Evolutionary conservation across 441 rosid species (phyloP).

Genomic region (Aleurites moluccanus): DNA sequence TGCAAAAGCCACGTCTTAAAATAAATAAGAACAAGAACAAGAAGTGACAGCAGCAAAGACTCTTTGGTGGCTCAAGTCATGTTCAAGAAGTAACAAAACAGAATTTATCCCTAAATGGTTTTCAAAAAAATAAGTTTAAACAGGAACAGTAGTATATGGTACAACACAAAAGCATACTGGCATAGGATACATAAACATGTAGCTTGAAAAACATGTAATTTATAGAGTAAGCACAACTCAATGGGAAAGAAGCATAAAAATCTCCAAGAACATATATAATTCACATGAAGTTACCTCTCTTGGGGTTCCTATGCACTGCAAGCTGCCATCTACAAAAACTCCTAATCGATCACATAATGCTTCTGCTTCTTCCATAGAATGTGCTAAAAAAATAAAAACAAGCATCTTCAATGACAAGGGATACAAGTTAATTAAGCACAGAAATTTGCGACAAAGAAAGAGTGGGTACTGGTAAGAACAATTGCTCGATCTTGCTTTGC

Average conservation of each 20-base stretch:
- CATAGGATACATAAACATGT: neutral
- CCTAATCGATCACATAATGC: slow-evolving; percentile 81
- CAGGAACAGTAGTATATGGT: neutral
- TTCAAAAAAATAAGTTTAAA: too few relatives aligned
- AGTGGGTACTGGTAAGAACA: slow-evolving; percentile 76
- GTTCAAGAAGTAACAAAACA: neutral
- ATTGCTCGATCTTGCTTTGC: slow-evolving; percentile 83
- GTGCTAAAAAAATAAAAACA: slow-evolving; percentile 53
- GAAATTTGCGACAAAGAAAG: neutral
- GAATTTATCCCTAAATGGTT: neutral
- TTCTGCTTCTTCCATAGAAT: slow-evolving; percentile 99
- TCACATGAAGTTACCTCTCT: slow-evolving; percentile 54
- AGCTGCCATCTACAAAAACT: slow-evolving; percentile 76
- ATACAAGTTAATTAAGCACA: neutral
- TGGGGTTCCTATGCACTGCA: slow-evolving; percentile 81
- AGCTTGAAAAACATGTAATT: neutral
- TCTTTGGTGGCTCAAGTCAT: neutral
- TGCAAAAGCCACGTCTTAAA: neutral
- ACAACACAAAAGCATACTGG: neutral
- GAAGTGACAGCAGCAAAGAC: neutral
- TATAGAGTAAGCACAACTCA: neutral
- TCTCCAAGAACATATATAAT: neutral
- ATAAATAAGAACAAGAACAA: neutral
- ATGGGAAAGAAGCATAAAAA: neutral
- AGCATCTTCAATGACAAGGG: slow-evolving; percentile 17